Conservation (phyloP, 441 rosid species). For the Populus trichocarpa region DNA sequence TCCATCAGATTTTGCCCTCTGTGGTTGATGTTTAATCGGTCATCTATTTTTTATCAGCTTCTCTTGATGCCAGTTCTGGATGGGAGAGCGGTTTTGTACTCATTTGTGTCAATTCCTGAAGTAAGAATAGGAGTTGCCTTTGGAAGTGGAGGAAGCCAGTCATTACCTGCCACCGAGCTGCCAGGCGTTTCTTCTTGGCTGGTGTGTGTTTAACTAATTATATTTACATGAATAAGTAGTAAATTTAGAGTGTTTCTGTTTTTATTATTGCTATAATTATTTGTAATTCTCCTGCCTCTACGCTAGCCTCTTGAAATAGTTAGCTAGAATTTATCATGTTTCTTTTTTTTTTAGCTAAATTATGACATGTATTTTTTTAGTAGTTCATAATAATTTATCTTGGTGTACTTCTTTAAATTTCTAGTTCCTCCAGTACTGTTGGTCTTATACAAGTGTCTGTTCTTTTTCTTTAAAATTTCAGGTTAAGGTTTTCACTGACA, state of each 20-base stretch:
- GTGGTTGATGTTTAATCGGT: constrained; percentile 5
- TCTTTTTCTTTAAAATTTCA: constrained; percentile 21
- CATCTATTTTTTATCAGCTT: constrained; percentile 50
- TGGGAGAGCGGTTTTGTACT: constrained; percentile 79
- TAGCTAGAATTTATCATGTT: too few species aligned
- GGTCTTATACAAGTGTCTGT: background rate
- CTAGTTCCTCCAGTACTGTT: background rate
- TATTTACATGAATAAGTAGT: background rate
- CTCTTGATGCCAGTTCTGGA: constrained; percentile 74
- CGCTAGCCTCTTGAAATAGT: too few species aligned
- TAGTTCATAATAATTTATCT: background rate
- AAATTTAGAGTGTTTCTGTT: constrained; percentile 1
- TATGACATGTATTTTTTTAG: background rate
- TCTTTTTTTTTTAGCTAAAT: too few species aligned
- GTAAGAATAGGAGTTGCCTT: constrained; percentile 89
- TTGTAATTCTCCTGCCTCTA: background rate
- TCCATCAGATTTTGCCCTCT: background rate
- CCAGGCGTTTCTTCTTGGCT: constrained; percentile 98
- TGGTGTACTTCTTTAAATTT: background rate
- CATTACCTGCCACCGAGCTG: constrained; percentile 88
- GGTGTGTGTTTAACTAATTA: constrained; percentile 33
- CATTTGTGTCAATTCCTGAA: constrained; percentile 77
- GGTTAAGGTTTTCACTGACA: constrained; percentile 79
- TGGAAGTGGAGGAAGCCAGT: constrained; percentile 95
- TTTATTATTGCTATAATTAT: background rate